A percentile compares a stretch with the other conserved stretches of the same genome.
Evolutionary conservation across 306 rosid genomes (phyloP).

Genomic region (Vigna unguiculata): DNA sequence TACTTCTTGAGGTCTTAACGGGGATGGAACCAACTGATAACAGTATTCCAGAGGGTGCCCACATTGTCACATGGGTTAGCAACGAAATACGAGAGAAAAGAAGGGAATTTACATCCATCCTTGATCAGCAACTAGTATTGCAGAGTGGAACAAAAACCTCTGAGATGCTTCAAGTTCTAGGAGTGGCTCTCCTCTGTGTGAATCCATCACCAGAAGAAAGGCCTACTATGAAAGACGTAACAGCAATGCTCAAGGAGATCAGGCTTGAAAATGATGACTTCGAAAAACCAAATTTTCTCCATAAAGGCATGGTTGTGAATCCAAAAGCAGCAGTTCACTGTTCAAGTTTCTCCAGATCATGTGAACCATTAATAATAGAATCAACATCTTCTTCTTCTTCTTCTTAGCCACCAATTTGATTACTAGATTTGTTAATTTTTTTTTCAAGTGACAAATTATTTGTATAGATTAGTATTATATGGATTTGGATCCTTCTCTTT

Average conservation of each 20-base stretch:
- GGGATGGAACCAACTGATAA: slow-evolving; percentile 81
- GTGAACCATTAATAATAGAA: slow-evolving; percentile 79
- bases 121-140: slow-evolving; percentile 74
- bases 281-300: slow-evolving; percentile 64
- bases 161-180: slow-evolving; percentile 94
- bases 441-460: slow-evolving; percentile 47
- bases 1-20: slow-evolving; percentile 81
- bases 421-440: slow-evolving; percentile 43
- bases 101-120: slow-evolving; percentile 63
- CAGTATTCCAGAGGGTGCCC: slow-evolving; percentile 76
- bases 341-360: slow-evolving; percentile 92
- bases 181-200: slow-evolving; percentile 89
- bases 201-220: slow-evolving; percentile 81
- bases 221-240: slow-evolving; percentile 89
- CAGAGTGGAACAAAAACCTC: slow-evolving; percentile 83
- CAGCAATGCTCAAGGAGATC: slow-evolving; percentile 94
- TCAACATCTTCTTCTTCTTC: slow-evolving; percentile 59
- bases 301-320: slow-evolving; percentile 55
- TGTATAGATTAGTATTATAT: slow-evolving; percentile 52
- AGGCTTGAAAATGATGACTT: slow-evolving; percentile 66
- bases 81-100: slow-evolving; percentile 68
- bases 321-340: slow-evolving; percentile 71
- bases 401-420: slow-evolving; percentile 46
- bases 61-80: slow-evolving; percentile 80
- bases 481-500: background rate